These are phyloP conservation scores for Erodium trifolium DNA, from an alignment of 441 rosid species.

Conservation along the genomic window DNA sequence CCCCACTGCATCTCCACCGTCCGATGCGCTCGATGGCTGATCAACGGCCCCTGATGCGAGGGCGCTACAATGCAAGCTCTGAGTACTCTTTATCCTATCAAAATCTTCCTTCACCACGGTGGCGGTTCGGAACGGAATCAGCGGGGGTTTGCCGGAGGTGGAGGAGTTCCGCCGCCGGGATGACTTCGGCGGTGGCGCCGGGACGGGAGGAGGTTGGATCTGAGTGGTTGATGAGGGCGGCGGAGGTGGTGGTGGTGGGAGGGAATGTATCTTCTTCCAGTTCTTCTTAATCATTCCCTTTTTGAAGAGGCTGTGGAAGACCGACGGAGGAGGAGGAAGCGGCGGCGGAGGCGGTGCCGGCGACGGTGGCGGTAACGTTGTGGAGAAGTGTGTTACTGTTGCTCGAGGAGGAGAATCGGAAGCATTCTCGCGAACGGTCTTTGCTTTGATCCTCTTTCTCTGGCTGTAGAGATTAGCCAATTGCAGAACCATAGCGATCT, in stretches of 20 bases:
- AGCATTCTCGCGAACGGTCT: slow-evolving; percentile 15
- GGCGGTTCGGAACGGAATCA: slow-evolving; percentile 46
- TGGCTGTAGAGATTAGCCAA: slow-evolving; percentile 48
- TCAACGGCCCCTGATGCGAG: slow-evolving; percentile 40
- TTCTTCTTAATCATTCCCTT: slow-evolving; percentile 38
- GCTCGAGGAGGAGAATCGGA: slow-evolving; percentile 26
- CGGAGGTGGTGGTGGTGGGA: slow-evolving; percentile 31
- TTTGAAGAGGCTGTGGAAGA: slow-evolving; percentile 50
- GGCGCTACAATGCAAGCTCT: slow-evolving; percentile 28
- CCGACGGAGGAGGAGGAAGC: slow-evolving; percentile 50
- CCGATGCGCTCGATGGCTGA: slow-evolving; percentile 17
- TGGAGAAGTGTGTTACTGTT: slow-evolving; percentile 11
- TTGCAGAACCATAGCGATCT: slow-evolving; percentile 45
- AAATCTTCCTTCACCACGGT: slow-evolving; percentile 44
- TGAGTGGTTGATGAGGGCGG: slow-evolving; percentile 21
- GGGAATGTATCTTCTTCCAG: slow-evolving; percentile 43
- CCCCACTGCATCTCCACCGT: slow-evolving; percentile 24
- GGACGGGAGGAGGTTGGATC: slow-evolving; percentile 9
- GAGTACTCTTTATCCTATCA: slow-evolving; percentile 40
- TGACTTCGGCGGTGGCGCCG: slow-evolving; percentile 12
- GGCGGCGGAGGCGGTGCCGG: slow-evolving; percentile 53
- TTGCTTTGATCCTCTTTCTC: slow-evolving; percentile 48
- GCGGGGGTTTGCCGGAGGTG: slow-evolving; percentile 34
- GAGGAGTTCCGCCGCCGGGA: slow-evolving; percentile 21
- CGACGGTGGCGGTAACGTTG: slow-evolving; percentile 24